Percentiles rank a stretch among this genome's conserved stretches.
These are phyloP conservation scores for Leccinum pallidistipes DNA, from an alignment of 1,284 basidiomycete genomes.

Conservation along the genomic window DNA sequence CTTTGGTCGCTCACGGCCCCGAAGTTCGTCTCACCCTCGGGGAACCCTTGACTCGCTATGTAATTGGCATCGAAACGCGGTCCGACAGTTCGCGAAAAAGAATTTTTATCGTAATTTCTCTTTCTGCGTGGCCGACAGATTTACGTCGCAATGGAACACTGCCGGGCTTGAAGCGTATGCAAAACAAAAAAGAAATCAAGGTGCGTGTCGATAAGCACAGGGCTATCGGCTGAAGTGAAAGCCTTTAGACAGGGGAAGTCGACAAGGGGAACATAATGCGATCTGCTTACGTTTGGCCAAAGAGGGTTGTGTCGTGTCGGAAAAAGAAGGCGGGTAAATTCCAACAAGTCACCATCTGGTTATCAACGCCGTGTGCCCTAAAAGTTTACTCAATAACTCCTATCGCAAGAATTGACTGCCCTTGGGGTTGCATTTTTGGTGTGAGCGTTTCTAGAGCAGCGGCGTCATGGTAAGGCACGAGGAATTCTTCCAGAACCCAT, in stretches of 20 bases:
- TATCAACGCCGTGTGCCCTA: conserved; percentile 10
- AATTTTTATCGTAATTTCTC: conserved; percentile 1
- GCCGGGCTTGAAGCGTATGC: not conserved
- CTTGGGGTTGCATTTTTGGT: conserved; percentile 8
- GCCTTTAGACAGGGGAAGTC: conserved; percentile 3
- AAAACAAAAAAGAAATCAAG: not conserved
- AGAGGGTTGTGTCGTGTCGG: conserved; percentile 8
- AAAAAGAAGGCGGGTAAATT: conserved; percentile 3
- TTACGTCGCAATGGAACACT: not conserved
- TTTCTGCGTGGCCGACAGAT: not conserved
- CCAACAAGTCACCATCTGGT: conserved; percentile 3
- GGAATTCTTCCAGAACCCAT: not conserved
- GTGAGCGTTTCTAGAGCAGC: not conserved
- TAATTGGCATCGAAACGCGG: conserved; percentile 3
- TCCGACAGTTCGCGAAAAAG: conserved; percentile 5
- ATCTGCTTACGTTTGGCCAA: conserved; percentile 9
- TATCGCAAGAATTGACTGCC: conserved; percentile 13
- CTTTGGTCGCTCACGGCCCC: conserved; percentile 3
- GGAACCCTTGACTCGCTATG: conserved; percentile 4
- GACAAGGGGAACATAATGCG: not conserved
- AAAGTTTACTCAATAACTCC: conserved; percentile 14
- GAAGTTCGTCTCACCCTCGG: conserved; percentile 7
- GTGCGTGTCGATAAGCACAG: conserved; percentile 1
- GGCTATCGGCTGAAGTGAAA: conserved; percentile 9
- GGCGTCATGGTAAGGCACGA: not conserved